A percentile compares a stretch with the other conserved stretches of the same genome.
Conservation (phyloP, 306 rosid species). For the Prunus mira region DNA sequence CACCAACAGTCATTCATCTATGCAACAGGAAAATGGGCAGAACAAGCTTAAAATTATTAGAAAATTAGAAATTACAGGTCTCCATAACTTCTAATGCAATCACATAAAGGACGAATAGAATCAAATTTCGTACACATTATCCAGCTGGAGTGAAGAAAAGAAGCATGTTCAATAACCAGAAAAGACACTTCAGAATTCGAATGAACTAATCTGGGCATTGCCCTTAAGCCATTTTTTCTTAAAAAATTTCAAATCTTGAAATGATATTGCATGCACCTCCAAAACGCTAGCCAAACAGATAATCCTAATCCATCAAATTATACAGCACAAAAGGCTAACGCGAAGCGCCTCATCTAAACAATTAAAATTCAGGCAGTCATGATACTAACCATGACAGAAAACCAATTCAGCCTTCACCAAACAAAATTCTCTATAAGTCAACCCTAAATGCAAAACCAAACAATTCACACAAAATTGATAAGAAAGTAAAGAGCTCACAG, state of each 20-base stretch:
- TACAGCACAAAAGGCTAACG: not conserved
- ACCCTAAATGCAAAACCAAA: not conserved
- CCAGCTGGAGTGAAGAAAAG: not conserved
- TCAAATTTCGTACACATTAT: not conserved
- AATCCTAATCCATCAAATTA: not conserved
- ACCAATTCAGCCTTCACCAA: not conserved
- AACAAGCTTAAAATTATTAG: not conserved
- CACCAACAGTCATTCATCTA: not conserved
- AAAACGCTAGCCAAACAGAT: slow-evolving; percentile 5
- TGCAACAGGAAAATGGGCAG: not conserved
- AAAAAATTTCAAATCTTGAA: not conserved
- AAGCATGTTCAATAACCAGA: not conserved
- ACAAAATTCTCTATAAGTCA: not conserved
- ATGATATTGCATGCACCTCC: not conserved
- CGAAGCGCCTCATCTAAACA: not conserved
- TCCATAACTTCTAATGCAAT: not conserved
- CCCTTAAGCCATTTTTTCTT: not conserved
- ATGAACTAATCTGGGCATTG: not conserved
- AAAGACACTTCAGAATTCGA: not conserved
- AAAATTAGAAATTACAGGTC: not conserved
- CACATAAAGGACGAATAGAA: not conserved
- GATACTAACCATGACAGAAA: not conserved
- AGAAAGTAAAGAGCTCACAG: slow-evolving; percentile 49
- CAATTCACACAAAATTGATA: not conserved
- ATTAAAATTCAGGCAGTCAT: slow-evolving; percentile 13